Percentiles rank a stretch among this genome's conserved stretches.
phyloP scores from a whole-genome alignment of 306 rosid species.

The Luffa acutangula region DNA sequence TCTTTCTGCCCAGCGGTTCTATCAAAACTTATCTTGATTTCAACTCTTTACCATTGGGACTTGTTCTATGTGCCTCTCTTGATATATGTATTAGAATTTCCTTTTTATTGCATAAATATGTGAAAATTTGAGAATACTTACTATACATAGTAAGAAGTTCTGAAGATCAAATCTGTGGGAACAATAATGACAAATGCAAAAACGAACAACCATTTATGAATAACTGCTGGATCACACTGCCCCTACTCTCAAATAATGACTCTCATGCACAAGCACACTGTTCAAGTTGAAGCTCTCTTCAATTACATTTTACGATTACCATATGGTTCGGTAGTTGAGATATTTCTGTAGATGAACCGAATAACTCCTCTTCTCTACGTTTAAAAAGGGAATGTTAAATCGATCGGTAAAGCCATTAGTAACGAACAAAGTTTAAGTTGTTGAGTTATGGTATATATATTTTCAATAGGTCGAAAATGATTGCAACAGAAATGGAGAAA shows the following conservation, averaged over 20 bases:
- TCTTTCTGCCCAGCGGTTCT: background rate
- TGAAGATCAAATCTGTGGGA: background rate
- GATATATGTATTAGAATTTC: background rate
- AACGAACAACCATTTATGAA: background rate
- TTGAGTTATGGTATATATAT: background rate
- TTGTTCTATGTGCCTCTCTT: background rate
- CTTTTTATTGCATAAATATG: background rate
- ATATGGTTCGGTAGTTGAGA: background rate
- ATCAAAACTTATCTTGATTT: background rate
- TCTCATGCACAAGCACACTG: background rate
- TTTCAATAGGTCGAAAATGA: background rate
- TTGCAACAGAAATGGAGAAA: background rate
- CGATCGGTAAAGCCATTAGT: background rate
- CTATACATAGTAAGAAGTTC: background rate
- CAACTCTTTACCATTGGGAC: background rate
- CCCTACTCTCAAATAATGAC: background rate
- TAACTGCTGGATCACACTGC: background rate
- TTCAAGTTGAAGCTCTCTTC: background rate
- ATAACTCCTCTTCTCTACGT: background rate
- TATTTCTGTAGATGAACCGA: background rate
- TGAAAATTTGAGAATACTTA: background rate
- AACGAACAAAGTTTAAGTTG: background rate
- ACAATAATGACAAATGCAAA: background rate
- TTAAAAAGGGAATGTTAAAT: background rate
- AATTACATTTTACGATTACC: background rate